Evolutionary conservation across 371 early-diverging fungal genomes (phyloP).

Genomic region (Conidiobolus incongruus): DNA sequence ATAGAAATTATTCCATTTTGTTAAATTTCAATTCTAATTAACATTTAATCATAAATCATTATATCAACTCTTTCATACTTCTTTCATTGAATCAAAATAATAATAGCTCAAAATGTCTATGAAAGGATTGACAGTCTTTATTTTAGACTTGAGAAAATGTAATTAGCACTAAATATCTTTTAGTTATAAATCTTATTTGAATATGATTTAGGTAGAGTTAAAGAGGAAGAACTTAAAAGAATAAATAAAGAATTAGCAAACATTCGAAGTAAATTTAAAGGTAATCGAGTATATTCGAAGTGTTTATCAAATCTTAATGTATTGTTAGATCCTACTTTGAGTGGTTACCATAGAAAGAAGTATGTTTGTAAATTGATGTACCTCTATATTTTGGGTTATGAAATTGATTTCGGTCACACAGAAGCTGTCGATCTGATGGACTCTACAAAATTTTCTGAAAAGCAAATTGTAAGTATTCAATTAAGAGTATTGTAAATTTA

Average conservation of each 20-base stretch:
- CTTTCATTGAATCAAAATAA: too few relatives aligned
- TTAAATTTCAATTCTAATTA: too few relatives aligned
- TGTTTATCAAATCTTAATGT: too few relatives aligned
- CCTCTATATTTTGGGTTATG: slow-evolving; percentile 96
- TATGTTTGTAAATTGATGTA: slow-evolving; percentile 94
- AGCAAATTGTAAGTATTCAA: slow-evolving; percentile 87
- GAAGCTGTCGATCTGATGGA: slow-evolving; percentile 85
- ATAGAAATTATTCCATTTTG: too few relatives aligned
- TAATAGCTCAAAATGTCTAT: slow-evolving; percentile 20
- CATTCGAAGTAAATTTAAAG: slow-evolving; percentile 94
- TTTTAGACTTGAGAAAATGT: slow-evolving; percentile 53
- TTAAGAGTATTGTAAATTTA: too few relatives aligned
- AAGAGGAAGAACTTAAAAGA: slow-evolving; percentile 88
- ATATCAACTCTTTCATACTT: too few relatives aligned
- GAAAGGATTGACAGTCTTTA: slow-evolving; percentile 71
- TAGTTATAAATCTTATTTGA: too few relatives aligned
- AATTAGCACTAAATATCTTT: too few relatives aligned
- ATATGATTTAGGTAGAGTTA: slow-evolving; percentile 84
- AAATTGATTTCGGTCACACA: slow-evolving; percentile 89
- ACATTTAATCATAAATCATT: too few relatives aligned
- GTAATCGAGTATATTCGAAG: slow-evolving; percentile 24
- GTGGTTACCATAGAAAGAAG: slow-evolving; percentile 94
- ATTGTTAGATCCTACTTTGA: slow-evolving; percentile 70
- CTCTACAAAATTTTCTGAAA: slow-evolving; percentile 81
- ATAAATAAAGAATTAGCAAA: slow-evolving; percentile 97